Evolutionary conservation across 108 stramenopile species (phyloP), one percentile per base, ranked within the genome.

Genomic region (Epipyxis sp.): DNA sequence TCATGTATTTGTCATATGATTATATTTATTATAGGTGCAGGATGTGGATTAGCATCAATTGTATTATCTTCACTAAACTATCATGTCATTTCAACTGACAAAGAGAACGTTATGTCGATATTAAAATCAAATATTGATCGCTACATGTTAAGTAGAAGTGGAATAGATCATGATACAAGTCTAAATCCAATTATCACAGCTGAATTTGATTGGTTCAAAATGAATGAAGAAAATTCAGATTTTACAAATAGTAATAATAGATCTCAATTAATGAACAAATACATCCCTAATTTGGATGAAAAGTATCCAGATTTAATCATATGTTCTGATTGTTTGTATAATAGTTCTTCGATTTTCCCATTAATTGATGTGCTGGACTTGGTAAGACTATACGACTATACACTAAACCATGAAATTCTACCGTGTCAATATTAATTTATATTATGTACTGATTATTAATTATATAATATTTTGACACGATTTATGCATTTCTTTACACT

Each of bases 301-400:
- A 3, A 6, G 3, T 37, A 42, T 6, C 71, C 46, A 20, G 13
- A 37, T 6, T 25, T 27, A n/a, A 42, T 74, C 27, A 10, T 74
- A 16, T 57, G 44, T 54, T 74, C 13, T 27, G 71, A 74, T 74
- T 74, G 71, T 32, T 32, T 74, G 3, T 74, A 74, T 42, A 20
- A 3, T 27, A 30, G 41, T 54, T 6, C 44, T 42, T 27, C 71
- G 40, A 42, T 74, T 6, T 6, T 34, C 10, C 71, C 71, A 37
- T 13, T 74, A 29, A 10, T 74, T 3, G n/a, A 42, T 3, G 16
- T 74, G 29, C 32, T 74, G 46, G 50, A 74, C 13, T 20, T 25
- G 65, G 65, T 68, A 68, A 25, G 20, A 40, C 20, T 41, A 25
- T 25, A 20, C 20, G 65, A n/a, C n/a, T n/a, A n/a, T n/a, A n/a